Conservation (phyloP, 768 basidiomycete genomes). For the Gelatoporia subvermispora region DNA sequence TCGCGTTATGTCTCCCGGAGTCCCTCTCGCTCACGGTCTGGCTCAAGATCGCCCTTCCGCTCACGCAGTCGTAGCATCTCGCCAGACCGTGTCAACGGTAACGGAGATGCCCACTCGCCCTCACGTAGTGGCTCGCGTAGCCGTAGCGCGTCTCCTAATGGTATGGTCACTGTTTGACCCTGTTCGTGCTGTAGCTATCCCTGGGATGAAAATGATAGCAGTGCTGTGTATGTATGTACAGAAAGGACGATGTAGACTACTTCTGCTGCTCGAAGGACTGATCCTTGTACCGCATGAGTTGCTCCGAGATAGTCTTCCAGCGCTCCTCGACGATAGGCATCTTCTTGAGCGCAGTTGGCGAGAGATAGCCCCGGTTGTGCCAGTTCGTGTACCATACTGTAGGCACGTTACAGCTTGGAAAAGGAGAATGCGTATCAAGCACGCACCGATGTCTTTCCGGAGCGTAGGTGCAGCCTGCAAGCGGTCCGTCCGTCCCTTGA, state of each 20-base stretch:
- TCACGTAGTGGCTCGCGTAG: constrained; percentile 28
- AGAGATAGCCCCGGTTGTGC: constrained; percentile 72
- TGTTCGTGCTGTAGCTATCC: constrained; percentile 28
- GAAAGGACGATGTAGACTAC: constrained; percentile 21
- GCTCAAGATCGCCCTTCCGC: constrained; percentile 35
- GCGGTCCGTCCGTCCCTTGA: constrained; percentile 68
- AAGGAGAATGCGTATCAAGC: constrained; percentile 2
- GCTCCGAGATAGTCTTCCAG: constrained; percentile 59
- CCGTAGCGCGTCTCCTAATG: constrained; percentile 28
- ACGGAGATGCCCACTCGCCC: not conserved
- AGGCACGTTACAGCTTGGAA: not conserved
- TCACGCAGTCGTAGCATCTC: constrained; percentile 61
- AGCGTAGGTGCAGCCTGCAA: constrained; percentile 78
- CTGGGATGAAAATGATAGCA: constrained; percentile 14
- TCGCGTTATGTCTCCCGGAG: constrained; percentile 64
- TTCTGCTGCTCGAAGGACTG: constrained; percentile 34
- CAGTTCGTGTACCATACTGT: constrained; percentile 76
- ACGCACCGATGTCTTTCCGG: constrained; percentile 34
- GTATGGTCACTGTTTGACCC: constrained; percentile 3
- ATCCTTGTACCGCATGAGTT: constrained; percentile 50
- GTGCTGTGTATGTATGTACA: too few species aligned
- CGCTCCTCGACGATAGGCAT: constrained; percentile 67
- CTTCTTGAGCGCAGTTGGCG: constrained; percentile 49
- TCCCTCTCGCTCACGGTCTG: constrained; percentile 48
- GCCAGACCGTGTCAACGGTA: constrained; percentile 31